Evolutionary conservation across 768 basidiomycete genomes (phyloP).

Genomic region (Lentinula sp.): DNA sequence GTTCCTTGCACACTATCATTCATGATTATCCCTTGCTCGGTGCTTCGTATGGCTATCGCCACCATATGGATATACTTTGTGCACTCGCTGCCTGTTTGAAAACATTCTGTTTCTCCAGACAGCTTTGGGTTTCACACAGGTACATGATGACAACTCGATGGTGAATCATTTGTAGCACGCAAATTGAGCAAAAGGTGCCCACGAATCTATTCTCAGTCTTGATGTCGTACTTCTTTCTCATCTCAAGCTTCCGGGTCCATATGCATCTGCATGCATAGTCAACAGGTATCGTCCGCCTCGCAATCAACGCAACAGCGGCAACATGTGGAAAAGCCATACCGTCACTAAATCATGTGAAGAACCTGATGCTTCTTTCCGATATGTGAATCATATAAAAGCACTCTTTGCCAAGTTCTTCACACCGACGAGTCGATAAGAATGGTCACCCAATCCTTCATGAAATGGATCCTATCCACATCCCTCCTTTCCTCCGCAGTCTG

Average conservation of each 20-base stretch:
- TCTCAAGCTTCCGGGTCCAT: too few species aligned
- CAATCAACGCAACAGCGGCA: not conserved
- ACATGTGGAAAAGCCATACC: not conserved
- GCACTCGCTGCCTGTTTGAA: too few species aligned
- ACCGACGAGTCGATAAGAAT: not conserved
- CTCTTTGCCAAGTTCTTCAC: not conserved
- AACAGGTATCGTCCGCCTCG: not conserved
- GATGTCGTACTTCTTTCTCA: too few species aligned
- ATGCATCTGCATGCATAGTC: too few species aligned
- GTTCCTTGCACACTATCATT: too few species aligned
- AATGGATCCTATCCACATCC: not conserved
- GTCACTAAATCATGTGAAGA: not conserved
- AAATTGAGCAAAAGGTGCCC: not conserved
- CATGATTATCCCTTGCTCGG: too few species aligned
- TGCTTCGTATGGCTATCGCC: too few species aligned
- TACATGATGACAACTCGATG: not conserved
- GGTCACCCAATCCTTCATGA: not conserved
- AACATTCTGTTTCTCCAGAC: not conserved
- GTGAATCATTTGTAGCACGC: not conserved
- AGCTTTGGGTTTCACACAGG: not conserved
- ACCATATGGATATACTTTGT: too few species aligned
- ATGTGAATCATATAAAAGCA: not conserved
- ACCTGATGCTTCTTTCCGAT: not conserved
- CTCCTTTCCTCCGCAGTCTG: not conserved
- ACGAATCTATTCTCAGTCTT: too few species aligned